phyloP scores from a whole-genome alignment of 1,139 yeast species.

The Geotrichum klebahnii region DNA sequence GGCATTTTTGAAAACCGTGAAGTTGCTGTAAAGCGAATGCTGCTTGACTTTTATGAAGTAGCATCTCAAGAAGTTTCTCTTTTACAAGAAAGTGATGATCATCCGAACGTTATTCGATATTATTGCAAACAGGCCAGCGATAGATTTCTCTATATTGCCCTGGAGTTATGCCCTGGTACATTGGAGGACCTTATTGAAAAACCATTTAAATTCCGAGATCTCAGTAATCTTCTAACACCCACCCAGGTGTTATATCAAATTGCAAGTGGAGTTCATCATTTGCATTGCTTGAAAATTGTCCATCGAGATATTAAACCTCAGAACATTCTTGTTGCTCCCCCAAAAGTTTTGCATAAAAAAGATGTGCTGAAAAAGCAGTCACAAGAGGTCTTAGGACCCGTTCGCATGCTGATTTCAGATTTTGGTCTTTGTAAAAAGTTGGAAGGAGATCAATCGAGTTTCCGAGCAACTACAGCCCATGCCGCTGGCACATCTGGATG shows the following conservation, averaged over 20 bases:
- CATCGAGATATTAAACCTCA: slow-evolving; percentile 97
- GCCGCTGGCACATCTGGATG: slow-evolving; percentile 98
- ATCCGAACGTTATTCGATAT: slow-evolving; percentile 89
- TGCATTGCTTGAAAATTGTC: slow-evolving; percentile 86
- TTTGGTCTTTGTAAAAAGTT: slow-evolving; percentile 91
- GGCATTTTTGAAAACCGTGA: slow-evolving; percentile 90
- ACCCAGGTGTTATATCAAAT: slow-evolving; percentile 67
- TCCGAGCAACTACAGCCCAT: slow-evolving; percentile 84
- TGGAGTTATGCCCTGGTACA: slow-evolving; percentile 86
- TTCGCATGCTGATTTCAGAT: slow-evolving; percentile 81
- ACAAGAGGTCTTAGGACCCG: slow-evolving; percentile 37
- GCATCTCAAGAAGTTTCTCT: slow-evolving; percentile 92
- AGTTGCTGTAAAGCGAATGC: slow-evolving; percentile 93
- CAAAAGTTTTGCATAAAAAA: slow-evolving; percentile 42
- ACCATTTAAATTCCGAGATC: slow-evolving; percentile 27
- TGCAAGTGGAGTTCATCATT: slow-evolving; percentile 77
- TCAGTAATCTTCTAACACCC: slow-evolving; percentile 40
- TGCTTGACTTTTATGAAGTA: slow-evolving; percentile 85
- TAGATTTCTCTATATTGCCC: slow-evolving; percentile 83
- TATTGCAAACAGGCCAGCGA: slow-evolving; percentile 88
- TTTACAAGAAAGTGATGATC: slow-evolving; percentile 91
- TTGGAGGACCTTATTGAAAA: slow-evolving; percentile 68
- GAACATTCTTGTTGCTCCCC: slow-evolving; percentile 79
- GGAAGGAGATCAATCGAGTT: slow-evolving; percentile 89
- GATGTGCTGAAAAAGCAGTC: slow-evolving; percentile 27